Base-by-base conservation (phyloP, 352 stramenopile species). In the Globisporangium heterothallicum region DNA sequence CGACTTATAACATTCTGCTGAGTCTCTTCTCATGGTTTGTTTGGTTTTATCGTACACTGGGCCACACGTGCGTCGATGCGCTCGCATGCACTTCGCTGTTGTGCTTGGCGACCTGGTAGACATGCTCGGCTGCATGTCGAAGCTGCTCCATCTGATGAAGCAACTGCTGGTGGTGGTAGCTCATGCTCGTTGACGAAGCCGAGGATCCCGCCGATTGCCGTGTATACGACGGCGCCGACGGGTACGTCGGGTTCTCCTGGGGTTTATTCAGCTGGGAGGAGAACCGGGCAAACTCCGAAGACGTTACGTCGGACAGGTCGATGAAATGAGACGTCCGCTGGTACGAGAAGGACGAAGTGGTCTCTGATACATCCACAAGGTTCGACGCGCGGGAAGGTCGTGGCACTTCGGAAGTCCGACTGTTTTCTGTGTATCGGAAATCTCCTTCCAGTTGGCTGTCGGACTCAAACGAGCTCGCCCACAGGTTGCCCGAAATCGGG, bases 121-220 rank as follows among this genome's bases (percentile, higher is more conserved):
- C 72, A 55, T 73, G 70, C 53, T 78, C 68, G 40, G 66, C 68
- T 2, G 68, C 66, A 26, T 73, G 56, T 2, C 63, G 66, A 50
- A 78, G 60, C 58, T 75, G 57, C 24, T 64, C 64, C 65, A 78
- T 78, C 43, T 78, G 68, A 26, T 71, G 49, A 53, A 46, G 25
- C 18, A 60, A 22, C 9, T 54, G 27, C 25, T 48, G 40, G 2
- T 45, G 24, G 22, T 58, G 52, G 8, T 50, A 38, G 7, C 49
- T 56, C 38, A 38, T 19, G n/a, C 27, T 21, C 29, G 32, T 22
- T 21, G 25, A 36, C 9, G 30, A 36, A 13, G 30, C 30, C 30
- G 30, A 36, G 30, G 30, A 36, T 13, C 9, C 30, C 6, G 30
- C 30, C 30, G 30, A 36, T 13, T 13, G 30, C 30, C 30, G 12